Base-by-base conservation (phyloP, 2,329 filamentous ascomycete species). In the Nemania diffusa region DNA sequence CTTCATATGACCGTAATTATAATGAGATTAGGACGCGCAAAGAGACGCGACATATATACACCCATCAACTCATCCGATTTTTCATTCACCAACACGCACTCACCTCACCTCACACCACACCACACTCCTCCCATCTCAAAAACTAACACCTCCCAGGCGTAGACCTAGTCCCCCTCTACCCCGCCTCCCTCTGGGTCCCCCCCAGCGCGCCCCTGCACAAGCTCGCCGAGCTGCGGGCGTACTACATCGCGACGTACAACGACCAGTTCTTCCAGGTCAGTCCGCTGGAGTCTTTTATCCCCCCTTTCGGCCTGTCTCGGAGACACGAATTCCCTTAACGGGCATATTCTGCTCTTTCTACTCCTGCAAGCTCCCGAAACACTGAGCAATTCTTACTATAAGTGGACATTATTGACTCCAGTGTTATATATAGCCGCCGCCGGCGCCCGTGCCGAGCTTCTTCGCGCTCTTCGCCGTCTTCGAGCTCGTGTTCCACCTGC, bases 201-300 rank as follows among this genome's bases (percentile, higher is more conserved):
- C 73, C 80, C 0, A 78, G 75, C 4, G 75, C 81, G 0, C 85
- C 85, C 0, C 77, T 88, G 6, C 82, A 86, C 75, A 79, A 82
- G 69, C 78, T 87, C 52, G 76, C 81, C 69, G 63, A 77, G 40
- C 73, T 87, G 64, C 83, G 84, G 65, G 66, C 77, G 3, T 81
- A 79, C 72, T 88, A 88, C 77, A 76, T 84, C 50, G 67, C 75
- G 40, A 78, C 78, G 11, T 84, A 84, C 71, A 84, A 85, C 64
- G 87, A 89, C 76, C 86, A 85, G 7, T 85, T 86, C 78, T 83
- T 85, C 74, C 75, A n/a, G n/a, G n/a, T n/a, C n/a, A n/a, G n/a
- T n/a, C n/a, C n/a, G n/a, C n/a, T n/a, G n/a, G n/a, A n/a, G n/a
- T n/a, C n/a, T n/a, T n/a, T n/a, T n/a, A n/a, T n/a, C n/a, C n/a